phyloP scores from a whole-genome alignment of 2,329 filamentous ascomycete genomes.

The Dactylellina parvicollis region DNA sequence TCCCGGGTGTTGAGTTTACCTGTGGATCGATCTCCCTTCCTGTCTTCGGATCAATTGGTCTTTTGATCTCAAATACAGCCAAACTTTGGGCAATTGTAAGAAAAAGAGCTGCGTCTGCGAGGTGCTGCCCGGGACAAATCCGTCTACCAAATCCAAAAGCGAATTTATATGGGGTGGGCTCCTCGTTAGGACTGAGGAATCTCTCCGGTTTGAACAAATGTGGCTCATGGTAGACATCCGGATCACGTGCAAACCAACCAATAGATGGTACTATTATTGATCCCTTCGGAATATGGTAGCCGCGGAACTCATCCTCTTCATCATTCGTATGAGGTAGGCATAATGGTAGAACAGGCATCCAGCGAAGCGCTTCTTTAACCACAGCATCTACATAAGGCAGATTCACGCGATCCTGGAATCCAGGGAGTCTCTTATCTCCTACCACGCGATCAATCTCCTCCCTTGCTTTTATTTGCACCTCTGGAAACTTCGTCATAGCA shows the following conservation, averaged over 20 bases:
- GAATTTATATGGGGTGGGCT: slow-evolving; percentile 69
- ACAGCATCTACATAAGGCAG: slow-evolving; percentile 68
- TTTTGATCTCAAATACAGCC: slow-evolving; percentile 63
- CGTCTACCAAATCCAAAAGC: slow-evolving; percentile 69
- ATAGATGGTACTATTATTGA: slow-evolving; percentile 67
- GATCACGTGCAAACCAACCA: slow-evolving; percentile 69
- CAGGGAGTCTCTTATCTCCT: slow-evolving; percentile 68
- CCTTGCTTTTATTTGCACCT: slow-evolving; percentile 67
- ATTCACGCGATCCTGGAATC: slow-evolving; percentile 65
- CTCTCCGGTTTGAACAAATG: slow-evolving; percentile 72
- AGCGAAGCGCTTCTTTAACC: slow-evolving; percentile 69
- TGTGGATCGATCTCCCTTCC: slow-evolving; percentile 50
- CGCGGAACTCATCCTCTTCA: slow-evolving; percentile 67
- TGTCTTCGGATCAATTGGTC: slow-evolving; percentile 30
- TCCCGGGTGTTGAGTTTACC: neutral
- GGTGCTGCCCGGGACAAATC: slow-evolving; percentile 69
- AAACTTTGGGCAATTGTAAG: slow-evolving; percentile 65
- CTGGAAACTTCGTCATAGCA: slow-evolving; percentile 66
- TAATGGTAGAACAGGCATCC: slow-evolving; percentile 68
- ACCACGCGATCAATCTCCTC: slow-evolving; percentile 69
- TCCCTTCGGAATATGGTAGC: slow-evolving; percentile 67
- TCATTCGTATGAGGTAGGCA: slow-evolving; percentile 67
- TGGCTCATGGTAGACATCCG: slow-evolving; percentile 70
- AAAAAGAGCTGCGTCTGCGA: slow-evolving; percentile 66
- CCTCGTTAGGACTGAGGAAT: slow-evolving; percentile 72